Evolutionary conservation across 192 early-diverging fungal genomes (phyloP), one percentile per base, ranked within the genome.

Genomic region (Umbelopsis sp.): DNA sequence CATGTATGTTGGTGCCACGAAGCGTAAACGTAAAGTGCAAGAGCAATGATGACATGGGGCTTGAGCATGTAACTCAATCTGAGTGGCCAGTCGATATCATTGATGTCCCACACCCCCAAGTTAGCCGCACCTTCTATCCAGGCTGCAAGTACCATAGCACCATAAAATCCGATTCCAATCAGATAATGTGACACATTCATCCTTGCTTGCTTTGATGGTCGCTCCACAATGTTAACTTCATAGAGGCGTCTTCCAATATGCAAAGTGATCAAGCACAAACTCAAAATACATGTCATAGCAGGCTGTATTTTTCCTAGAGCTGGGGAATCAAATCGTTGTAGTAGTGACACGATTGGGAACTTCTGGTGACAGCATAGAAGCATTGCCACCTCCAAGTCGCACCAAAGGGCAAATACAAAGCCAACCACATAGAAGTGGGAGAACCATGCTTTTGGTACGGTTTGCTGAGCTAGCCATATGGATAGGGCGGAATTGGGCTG

Each of bases 171-270:
- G n/a, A 91, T 71, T 9, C 90, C 91, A 4, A 88, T 66, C 0
- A 83, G 53, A 69, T 91, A 89, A 70, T 91, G 90, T 8, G 75
- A 76, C 20, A 90, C 41, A 76, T 92, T 85, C 80, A 92, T 88
- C n/a, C 35, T 73, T 2, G 83, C 80, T 18, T 46, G 47, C 7
- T 44, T 16, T 1, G 81, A 85, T 7, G 85, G 80, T 21, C 71
- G 67, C 61, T 88, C 83, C 2, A 88, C 61, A 22, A 71, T 79
- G 50, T 77, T 77, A 10, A 73, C 78, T 71, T 88, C 87, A 48
- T 82, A 86, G 12, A 77, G 70, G 7, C 87, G 80, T 51, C 85
- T 72, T 8, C 61, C 15, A 1, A 78, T 46, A 13, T 88, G 87
- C 4, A 80, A 4, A 9, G 67, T 52, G 41, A 86, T 73, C 16